Evolutionary conservation across 176 grass and related monocot species (phyloP), one percentile per base, ranked within the genome.

Genomic region (Avena sativa): DNA sequence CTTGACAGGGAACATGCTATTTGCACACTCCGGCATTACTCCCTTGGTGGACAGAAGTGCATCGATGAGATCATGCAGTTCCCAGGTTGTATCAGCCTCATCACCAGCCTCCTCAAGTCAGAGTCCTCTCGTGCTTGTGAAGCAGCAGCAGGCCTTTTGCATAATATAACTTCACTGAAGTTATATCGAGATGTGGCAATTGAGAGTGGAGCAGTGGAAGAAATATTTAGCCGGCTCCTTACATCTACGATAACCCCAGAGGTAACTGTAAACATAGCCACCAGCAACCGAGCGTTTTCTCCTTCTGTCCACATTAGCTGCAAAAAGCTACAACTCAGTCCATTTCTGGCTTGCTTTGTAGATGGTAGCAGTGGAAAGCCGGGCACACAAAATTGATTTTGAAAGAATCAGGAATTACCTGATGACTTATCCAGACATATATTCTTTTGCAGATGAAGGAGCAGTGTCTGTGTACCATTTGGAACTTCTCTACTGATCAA

Each of bases 1-100:
- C 83, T 75, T 84, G 93, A 95, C 64, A 89, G 93, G 70, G 86
- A 95, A 59, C 90, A 95, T 71, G 90, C 90, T 34, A 55, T 92
- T 84, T 78, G 59, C 74, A 95, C 88, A 66, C 86, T 95, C 28
- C 89, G 73, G 84, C 86, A 91, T 26, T 95, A 95, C 66, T 90
- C 93, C 62, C 86, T 92, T 55, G 93, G 90, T 11, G 88, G 90
- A 71, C 74, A 74, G 84, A 89, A 89, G 17, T 87, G 88, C 78
- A 87, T 95, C 86, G 84, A 92, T 87, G 86, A 70, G 25, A 95
- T 95, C 77, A 89, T 95, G 88, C 86, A 92, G 36, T 95, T 95
- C 87, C 88, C 88, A 85, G 90, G 93, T 7, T 92, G 86, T 50
- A 89, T 87, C 64, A 78, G 48, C 56, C 88, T 95, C 79, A 76